phyloP scores from a whole-genome alignment of 805 yeast species.

The Suhomyces kilbournensis region DNA sequence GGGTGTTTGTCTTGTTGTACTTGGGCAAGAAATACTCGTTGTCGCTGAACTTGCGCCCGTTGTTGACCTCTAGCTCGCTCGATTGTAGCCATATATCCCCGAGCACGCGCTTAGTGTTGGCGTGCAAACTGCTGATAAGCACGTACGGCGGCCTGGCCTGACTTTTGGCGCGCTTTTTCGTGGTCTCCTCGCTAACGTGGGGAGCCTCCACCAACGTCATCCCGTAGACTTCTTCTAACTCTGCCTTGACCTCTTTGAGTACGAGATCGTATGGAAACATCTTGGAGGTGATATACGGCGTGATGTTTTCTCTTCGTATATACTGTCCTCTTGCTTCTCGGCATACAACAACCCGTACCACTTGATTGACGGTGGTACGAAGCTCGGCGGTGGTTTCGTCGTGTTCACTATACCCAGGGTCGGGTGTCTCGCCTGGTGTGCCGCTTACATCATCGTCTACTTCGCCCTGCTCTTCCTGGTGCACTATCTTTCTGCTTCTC shows the following conservation, averaged over 20 bases:
- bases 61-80: conserved; percentile 1
- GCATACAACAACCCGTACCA: conserved; percentile 17
- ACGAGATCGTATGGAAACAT: conserved; percentile 14
- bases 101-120: conserved; percentile 19
- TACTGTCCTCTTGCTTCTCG: conserved; percentile 20
- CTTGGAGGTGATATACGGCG: conserved; percentile 6
- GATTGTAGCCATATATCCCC: conserved; percentile 22
- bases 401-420: background rate
- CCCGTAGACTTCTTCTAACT: conserved; percentile 26
- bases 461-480: conserved; percentile 1
- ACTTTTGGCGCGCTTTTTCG: conserved; percentile 2
- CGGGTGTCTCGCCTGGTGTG: background rate
- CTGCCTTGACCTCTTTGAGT: conserved; percentile 13
- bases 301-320: conserved; percentile 23
- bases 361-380: conserved; percentile 6
- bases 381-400: conserved; percentile 5
- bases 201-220: conserved; percentile 21
- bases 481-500: background rate
- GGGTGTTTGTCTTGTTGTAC: conserved; percentile 13
- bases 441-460: background rate
- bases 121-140: conserved; percentile 20
- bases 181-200: background rate
- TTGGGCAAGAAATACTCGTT: conserved; percentile 23
- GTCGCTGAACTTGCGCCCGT: conserved; percentile 8
- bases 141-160: conserved; percentile 13